These are phyloP conservation scores for Secale cereale DNA, from an alignment of 176 grass and related monocot genomes.

Conservation along the genomic window DNA sequence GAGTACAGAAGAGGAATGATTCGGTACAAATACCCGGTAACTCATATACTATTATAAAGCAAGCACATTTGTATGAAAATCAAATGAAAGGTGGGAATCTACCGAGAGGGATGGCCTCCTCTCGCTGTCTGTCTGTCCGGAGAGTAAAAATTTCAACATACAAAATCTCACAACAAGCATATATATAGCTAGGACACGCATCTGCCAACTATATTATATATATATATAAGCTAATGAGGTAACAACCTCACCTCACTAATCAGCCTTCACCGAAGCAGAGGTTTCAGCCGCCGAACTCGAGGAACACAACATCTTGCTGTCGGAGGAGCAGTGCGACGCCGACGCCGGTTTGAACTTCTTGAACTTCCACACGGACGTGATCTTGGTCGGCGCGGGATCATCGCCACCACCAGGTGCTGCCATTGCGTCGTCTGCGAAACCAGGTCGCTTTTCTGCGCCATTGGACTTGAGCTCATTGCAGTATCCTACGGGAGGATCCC, in stretches of 20 bases:
- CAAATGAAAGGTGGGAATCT: conserved; percentile 41
- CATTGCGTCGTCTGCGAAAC: conserved; percentile 36
- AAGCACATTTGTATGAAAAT: conserved; percentile 50
- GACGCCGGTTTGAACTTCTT: conserved; percentile 57
- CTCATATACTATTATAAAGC: conserved; percentile 43
- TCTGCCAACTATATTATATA: conserved; percentile 32
- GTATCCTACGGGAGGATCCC: conserved; percentile 19
- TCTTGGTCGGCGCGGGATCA: conserved; percentile 25
- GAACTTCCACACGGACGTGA: conserved; percentile 78
- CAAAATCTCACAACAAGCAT: conserved; percentile 59
- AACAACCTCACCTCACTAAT: conserved; percentile 45
- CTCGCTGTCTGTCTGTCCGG: conserved; percentile 27
- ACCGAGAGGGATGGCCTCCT: conserved; percentile 31
- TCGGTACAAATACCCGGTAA: conserved; percentile 34
- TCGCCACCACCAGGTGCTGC: conserved; percentile 16
- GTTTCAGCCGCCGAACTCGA: conserved; percentile 34
- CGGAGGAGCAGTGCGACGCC: conserved; percentile 55
- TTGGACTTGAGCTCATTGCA: conserved; percentile 23
- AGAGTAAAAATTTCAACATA: conserved; percentile 46
- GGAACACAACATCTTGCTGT: conserved; percentile 65
- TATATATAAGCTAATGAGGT: conserved; percentile 22
- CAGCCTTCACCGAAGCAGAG: conserved; percentile 51
- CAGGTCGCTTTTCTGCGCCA: not conserved
- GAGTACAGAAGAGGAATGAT: conserved; percentile 23
- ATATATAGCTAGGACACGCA: conserved; percentile 36